phyloP scores from a whole-genome alignment of 352 stramenopile genomes.

The Peronospora belbahrii region DNA sequence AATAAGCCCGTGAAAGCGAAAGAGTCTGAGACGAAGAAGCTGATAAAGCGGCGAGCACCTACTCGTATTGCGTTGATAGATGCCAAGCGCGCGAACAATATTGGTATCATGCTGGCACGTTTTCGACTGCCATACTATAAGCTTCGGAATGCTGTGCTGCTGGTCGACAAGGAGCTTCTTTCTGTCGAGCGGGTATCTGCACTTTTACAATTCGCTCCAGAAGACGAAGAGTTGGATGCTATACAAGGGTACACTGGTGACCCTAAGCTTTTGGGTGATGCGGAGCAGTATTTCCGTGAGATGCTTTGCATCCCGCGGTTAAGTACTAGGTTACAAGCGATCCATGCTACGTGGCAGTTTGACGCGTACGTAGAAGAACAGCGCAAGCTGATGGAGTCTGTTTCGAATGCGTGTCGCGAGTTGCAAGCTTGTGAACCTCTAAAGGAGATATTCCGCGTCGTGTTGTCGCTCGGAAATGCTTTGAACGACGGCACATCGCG shows the following conservation, averaged over 20 bases:
- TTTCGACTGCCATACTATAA: slow-evolving; percentile 78
- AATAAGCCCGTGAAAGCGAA: slow-evolving; percentile 65
- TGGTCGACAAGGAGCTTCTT: slow-evolving; percentile 71
- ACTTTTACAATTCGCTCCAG: slow-evolving; percentile 71
- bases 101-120: slow-evolving; percentile 79
- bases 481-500: slow-evolving; percentile 82
- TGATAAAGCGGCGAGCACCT: slow-evolving; percentile 52
- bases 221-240: slow-evolving; percentile 59
- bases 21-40: slow-evolving; percentile 37
- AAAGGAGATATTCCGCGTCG: slow-evolving; percentile 78
- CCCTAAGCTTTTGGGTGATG: slow-evolving; percentile 65
- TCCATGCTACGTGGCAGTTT: slow-evolving; percentile 81
- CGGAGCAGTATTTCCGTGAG: slow-evolving; percentile 72
- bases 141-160: slow-evolving; percentile 65
- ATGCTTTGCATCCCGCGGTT: slow-evolving; percentile 60
- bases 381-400: slow-evolving; percentile 61
- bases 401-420: slow-evolving; percentile 86
- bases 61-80: slow-evolving; percentile 78
- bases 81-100: slow-evolving; percentile 80
- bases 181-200: slow-evolving; percentile 65
- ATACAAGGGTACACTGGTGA: slow-evolving; percentile 59
- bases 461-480: slow-evolving; percentile 85
- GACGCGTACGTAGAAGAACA: slow-evolving; percentile 78
- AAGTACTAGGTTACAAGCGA: slow-evolving; percentile 58
- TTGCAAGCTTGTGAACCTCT: slow-evolving; percentile 84